A percentile compares a stretch with the other conserved stretches of the same genome.
These are phyloP conservation scores for Centrapalus pauciflorus DNA, from an alignment of 129 eudicot species.

Conservation along the genomic window DNA sequence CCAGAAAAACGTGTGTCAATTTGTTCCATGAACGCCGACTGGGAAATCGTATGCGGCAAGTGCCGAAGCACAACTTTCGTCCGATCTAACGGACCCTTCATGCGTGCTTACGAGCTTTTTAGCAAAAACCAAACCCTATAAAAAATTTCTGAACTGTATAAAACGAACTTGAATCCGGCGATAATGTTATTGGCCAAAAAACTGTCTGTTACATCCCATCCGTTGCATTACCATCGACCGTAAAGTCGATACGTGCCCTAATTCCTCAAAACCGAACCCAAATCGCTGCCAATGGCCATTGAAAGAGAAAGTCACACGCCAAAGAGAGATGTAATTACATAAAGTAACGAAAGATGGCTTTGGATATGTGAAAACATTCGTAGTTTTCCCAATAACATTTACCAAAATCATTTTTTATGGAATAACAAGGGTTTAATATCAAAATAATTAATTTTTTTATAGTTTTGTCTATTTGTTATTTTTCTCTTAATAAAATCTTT, in stretches of 20 bases:
- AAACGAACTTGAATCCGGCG: background rate
- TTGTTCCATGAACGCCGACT: constrained; percentile 59
- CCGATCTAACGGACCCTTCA: constrained; percentile 79
- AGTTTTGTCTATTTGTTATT: no score
- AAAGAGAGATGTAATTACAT: constrained; percentile 4
- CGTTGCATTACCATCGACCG: background rate
- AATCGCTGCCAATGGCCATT: constrained; percentile 5
- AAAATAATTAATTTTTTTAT: no score
- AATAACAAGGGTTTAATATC: no score
- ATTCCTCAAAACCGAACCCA: constrained; percentile 4
- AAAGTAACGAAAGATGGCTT: constrained; percentile 16
- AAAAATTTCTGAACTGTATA: constrained; percentile 5
- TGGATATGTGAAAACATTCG: no score
- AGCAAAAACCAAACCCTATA: constrained; percentile 43
- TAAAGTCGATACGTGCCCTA: constrained; percentile 16
- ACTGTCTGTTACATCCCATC: background rate
- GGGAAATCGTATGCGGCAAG: constrained; percentile 71
- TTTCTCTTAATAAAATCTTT: no score
- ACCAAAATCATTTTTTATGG: no score
- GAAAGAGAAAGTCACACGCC: background rate
- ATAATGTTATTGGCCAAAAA: background rate
- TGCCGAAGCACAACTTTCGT: constrained; percentile 83
- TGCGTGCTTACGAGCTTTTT: constrained; percentile 33
- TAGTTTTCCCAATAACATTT: no score
- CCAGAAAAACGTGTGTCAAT: constrained; percentile 51